Percentiles rank a stretch among this genome's conserved stretches.
phyloP scores from a whole-genome alignment of 169 alveolate species.

The Eimeria praecox region DNA sequence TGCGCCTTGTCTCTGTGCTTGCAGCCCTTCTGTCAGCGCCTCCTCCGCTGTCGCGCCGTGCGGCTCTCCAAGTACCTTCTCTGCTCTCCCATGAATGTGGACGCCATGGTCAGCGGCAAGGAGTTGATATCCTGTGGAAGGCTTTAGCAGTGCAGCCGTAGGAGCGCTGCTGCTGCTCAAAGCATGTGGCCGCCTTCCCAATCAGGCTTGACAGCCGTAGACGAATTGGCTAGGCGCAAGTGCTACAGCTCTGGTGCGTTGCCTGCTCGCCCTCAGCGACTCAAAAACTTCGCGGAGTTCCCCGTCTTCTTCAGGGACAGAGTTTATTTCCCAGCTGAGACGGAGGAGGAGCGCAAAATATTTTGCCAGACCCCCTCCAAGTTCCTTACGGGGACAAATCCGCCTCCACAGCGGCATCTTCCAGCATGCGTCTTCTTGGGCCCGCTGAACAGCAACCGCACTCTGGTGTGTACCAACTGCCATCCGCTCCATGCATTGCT shows the following conservation, averaged over 20 bases:
- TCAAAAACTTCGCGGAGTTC: conserved; percentile 32
- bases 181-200: neutral
- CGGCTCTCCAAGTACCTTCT: conserved; percentile 69
- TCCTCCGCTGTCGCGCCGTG: conserved; percentile 59
- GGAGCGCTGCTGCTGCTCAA: neutral
- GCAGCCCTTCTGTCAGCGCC: conserved; percentile 49
- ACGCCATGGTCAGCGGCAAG: conserved; percentile 42
- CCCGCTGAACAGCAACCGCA: conserved; percentile 67
- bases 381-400: conserved; percentile 27
- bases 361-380: conserved; percentile 60
- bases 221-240: neutral
- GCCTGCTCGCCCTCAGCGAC: conserved; percentile 34
- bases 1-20: neutral
- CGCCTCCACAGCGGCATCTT: conserved; percentile 37
- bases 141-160: neutral
- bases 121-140: neutral
- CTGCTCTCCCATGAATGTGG: conserved; percentile 61
- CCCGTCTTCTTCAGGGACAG: conserved; percentile 73
- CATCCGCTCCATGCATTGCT: neutral
- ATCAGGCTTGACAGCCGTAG: neutral
- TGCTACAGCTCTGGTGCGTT: neutral
- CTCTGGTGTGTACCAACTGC: neutral
- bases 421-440: conserved; percentile 67
- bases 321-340: conserved; percentile 61
- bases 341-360: conserved; percentile 24